Base-by-base conservation (phyloP, 768 basidiomycete genomes). In the Gymnopilus dilepis region DNA sequence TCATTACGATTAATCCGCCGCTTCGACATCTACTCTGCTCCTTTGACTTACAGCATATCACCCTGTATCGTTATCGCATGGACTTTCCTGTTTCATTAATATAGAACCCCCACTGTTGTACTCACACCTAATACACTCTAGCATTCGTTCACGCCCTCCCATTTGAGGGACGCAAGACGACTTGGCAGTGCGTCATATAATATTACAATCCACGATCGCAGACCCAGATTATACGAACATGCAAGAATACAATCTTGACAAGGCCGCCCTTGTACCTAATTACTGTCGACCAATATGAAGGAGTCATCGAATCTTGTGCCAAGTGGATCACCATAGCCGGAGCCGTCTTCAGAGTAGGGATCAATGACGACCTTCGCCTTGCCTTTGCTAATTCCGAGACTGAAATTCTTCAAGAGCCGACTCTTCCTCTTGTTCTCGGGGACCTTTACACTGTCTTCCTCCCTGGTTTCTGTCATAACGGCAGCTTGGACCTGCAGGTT, bases 51-150 rank as follows among this genome's bases (percentile, higher is more conserved):
- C 38, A 55, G 45, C 61, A 63, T 73, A 73, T 67, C 65, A 62
- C 58, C 68, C 61, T 64, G 60, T 73, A 73, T 67, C 67, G 60
- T 58, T 69, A 72, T 60, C 62, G 58, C 69, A 67, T 55, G 66
- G 67, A 70, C 66, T 38, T 34, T 33, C 51, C 65, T 48, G 47
- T 47, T 33, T 55, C 50, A 53, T 60, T 57, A 52, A 58, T 48
- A 53, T 65, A 60, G 63, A 58, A 63, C 31, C 59, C 43, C 47
- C 64, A 55, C 53, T 48, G 51, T 42, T 61, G 66, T 65, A 65
- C 58, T 48, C 48, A 60, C 59, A 48, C 40, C 48, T 59, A 64
- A 63, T 65, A 59, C 65, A 67, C 56, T 63, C 56, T 50, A 62
- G 58, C 48, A 50, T 31, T 17, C 26, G n/a, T 54, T 24, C 13